Evolutionary conservation across 208 protist species (phyloP).

Genomic region (Leishmania braziliensis): DNA sequence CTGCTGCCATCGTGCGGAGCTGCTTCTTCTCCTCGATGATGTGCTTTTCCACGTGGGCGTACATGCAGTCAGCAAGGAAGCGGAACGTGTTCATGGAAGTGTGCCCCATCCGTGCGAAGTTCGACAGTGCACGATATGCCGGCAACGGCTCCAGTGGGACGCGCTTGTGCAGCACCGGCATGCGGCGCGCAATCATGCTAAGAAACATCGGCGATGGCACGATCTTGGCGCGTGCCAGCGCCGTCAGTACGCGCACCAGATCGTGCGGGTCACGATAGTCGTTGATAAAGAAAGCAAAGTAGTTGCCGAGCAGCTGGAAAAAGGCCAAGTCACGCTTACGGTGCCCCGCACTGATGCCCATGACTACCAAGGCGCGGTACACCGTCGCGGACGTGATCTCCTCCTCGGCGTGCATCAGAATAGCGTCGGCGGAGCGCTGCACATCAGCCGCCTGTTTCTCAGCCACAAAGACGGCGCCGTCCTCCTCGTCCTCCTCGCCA

Average conservation of each 20-base stretch:
- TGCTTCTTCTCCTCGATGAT: conserved; percentile 37
- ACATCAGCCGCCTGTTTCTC: conserved; percentile 5
- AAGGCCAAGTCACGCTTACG: conserved; percentile 79
- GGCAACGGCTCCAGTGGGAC: conserved; percentile 50
- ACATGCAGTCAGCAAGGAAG: conserved; percentile 74
- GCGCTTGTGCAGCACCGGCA: conserved; percentile 70
- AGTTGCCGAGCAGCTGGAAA: conserved; percentile 70
- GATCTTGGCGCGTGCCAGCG: conserved; percentile 79
- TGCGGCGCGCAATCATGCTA: conserved; percentile 52
- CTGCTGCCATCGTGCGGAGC: neutral
- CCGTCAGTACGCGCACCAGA: conserved; percentile 65
- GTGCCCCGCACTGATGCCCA: conserved; percentile 69
- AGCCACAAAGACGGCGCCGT: conserved; percentile 19
- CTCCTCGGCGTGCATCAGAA: conserved; percentile 41
- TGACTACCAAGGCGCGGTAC: conserved; percentile 58
- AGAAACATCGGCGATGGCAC: conserved; percentile 68
- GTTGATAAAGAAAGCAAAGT: conserved; percentile 66
- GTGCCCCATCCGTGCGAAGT: conserved; percentile 71
- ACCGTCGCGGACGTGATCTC: conserved; percentile 54
- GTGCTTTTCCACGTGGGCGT: conserved; percentile 48
- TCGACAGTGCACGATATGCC: conserved; percentile 66
- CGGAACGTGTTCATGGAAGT: conserved; percentile 72
- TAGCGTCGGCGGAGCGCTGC: conserved; percentile 30
- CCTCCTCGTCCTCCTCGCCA: conserved; percentile 6
- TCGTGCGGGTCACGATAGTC: conserved; percentile 64